These are phyloP conservation scores for Trebouxia sp. DNA, from an alignment of 139 green algal species.

Conservation along the genomic window DNA sequence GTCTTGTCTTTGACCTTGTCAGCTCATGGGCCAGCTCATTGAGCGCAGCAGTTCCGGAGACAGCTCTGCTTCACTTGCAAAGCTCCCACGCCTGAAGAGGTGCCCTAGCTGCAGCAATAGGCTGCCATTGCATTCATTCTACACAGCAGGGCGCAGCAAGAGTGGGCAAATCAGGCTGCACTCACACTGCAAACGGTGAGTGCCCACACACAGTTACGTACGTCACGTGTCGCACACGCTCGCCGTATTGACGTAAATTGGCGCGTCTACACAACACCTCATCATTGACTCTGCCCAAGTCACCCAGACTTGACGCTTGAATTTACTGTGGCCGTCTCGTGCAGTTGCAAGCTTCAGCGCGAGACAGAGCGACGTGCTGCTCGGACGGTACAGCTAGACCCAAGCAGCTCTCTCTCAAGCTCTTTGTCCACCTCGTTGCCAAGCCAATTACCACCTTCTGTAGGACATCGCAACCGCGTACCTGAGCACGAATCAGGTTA, in stretches of 20 bases:
- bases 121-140: constrained; percentile 20
- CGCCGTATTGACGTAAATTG: background rate
- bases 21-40: background rate
- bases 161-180: constrained; percentile 5
- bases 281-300: background rate
- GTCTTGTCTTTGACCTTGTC: too few relatives aligned
- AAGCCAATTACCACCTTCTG: constrained; percentile 13
- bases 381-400: background rate
- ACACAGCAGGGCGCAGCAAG: constrained; percentile 17
- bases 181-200: constrained; percentile 1
- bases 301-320: background rate
- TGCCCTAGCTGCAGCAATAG: constrained; percentile 8
- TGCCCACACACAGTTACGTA: background rate
- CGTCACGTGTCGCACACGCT: background rate
- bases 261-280: background rate
- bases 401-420: background rate
- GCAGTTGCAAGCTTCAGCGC: constrained; percentile 13
- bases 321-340: background rate
- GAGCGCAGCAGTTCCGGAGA: background rate
- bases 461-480: constrained; percentile 4
- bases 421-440: background rate
- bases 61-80: background rate
- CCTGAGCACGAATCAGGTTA: constrained; percentile 16
- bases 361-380: background rate
- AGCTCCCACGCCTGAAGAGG: background rate